Evolutionary conservation across 2,329 filamentous ascomycete genomes (phyloP).

Genomic region (Madurella mycetomatis): DNA sequence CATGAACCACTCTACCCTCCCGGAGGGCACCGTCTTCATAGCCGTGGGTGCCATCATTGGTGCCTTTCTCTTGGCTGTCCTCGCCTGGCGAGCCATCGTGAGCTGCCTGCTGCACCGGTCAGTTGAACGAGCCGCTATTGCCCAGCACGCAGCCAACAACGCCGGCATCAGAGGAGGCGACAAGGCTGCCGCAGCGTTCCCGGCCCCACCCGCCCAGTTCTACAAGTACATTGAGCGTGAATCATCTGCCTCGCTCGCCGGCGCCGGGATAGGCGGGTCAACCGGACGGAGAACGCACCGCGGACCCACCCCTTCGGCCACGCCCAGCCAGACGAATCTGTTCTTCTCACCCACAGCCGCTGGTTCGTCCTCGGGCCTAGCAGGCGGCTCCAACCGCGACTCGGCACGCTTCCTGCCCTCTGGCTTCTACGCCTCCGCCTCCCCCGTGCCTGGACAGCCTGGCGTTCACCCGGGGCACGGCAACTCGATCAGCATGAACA

Average conservation of each 20-base stretch:
- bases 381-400: slow-evolving; percentile 55
- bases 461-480: slow-evolving; percentile 32
- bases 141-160: slow-evolving; percentile 60
- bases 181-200: slow-evolving; percentile 58
- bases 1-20: slow-evolving; percentile 80
- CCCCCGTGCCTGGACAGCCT: slow-evolving; percentile 46
- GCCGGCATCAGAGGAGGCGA: slow-evolving; percentile 31
- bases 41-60: slow-evolving; percentile 85
- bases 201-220: slow-evolving; percentile 52
- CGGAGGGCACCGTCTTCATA: slow-evolving; percentile 95
- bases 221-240: slow-evolving; percentile 61
- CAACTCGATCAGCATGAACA: slow-evolving; percentile 57
- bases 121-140: slow-evolving; percentile 77
- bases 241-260: slow-evolving; percentile 49
- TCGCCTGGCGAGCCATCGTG: slow-evolving; percentile 83
- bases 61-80: slow-evolving; percentile 72
- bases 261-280: slow-evolving; percentile 42
- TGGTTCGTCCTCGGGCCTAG: slow-evolving; percentile 56
- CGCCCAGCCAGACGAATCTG: slow-evolving; percentile 63
- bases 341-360: slow-evolving; percentile 95
- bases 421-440: slow-evolving; percentile 75
- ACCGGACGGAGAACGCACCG: slow-evolving; percentile 49
- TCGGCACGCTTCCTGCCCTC: slow-evolving; percentile 76
- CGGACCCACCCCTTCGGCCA: slow-evolving; percentile 49
- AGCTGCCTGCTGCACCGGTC: slow-evolving; percentile 89